Evolutionary conservation across 177 flowering plant genomes (phyloP).

Genomic region (Vitis hybrid): DNA sequence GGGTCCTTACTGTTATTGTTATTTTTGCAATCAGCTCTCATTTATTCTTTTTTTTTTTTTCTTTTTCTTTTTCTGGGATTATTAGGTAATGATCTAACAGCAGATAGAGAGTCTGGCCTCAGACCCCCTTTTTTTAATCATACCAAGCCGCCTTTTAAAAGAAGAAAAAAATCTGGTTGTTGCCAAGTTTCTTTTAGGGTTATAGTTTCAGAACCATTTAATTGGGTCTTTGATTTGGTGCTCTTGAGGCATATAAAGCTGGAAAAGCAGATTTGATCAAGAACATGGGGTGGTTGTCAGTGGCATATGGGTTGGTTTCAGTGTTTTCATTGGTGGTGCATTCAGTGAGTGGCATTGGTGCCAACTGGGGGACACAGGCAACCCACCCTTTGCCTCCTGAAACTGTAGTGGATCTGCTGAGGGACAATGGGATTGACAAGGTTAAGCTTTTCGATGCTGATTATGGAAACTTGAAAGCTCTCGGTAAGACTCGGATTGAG

Average conservation of each 20-base stretch:
- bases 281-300: constrained; percentile 28
- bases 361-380: constrained; percentile 83
- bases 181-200: no score
- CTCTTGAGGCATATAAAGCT: neutral
- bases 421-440: constrained; percentile 68
- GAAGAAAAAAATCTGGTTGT: no score
- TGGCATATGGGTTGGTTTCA: constrained; percentile 13
- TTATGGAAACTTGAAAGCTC: constrained; percentile 43
- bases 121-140: no score
- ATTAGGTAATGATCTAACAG: no score
- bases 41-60: no score
- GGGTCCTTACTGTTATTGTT: no score
- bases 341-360: constrained; percentile 59
- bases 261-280: no score
- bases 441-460: constrained; percentile 95
- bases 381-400: constrained; percentile 62
- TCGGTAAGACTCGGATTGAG: constrained; percentile 57
- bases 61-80: no score
- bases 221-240: neutral
- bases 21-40: no score
- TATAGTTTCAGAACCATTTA: neutral
- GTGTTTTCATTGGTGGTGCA: constrained; percentile 16
- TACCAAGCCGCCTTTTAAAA: no score
- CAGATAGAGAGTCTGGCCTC: no score
- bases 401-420: constrained; percentile 59